phyloP scores from a whole-genome alignment of 1,284 basidiomycete species.

The Polyporus tsugae region DNA sequence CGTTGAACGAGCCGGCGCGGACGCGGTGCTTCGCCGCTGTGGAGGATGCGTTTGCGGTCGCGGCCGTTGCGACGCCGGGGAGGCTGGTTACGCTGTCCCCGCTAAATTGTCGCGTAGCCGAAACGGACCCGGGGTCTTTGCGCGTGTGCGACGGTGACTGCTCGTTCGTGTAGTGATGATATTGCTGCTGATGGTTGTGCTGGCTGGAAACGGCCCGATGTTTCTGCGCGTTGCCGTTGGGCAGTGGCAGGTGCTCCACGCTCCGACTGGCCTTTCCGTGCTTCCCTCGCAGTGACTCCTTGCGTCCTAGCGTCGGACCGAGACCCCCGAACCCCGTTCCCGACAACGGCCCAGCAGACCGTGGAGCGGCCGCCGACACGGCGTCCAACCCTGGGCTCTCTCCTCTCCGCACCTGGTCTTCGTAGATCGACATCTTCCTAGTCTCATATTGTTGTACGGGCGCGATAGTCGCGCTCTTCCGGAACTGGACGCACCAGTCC shows the following conservation, averaged over 20 bases:
- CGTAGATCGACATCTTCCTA: conserved; percentile 38
- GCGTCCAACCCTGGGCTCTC: conserved; percentile 54
- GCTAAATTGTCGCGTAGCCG: conserved; percentile 45
- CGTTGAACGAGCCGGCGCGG: conserved; percentile 45
- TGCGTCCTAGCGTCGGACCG: conserved; percentile 42
- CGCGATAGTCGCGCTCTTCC: conserved; percentile 44
- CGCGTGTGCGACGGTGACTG: conserved; percentile 9
- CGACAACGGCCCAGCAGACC: conserved; percentile 25
- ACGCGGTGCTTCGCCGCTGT: conserved; percentile 35
- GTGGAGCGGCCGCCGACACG: conserved; percentile 44
- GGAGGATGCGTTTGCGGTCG: conserved; percentile 28
- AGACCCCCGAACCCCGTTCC: neutral
- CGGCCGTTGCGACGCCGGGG: conserved; percentile 48
- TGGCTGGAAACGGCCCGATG: conserved; percentile 43
- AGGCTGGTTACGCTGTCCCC: conserved; percentile 63
- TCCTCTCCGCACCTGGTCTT: conserved; percentile 35
- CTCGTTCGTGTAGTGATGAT: conserved; percentile 1
- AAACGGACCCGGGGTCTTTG: conserved; percentile 17
- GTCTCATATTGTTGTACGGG: conserved; percentile 36
- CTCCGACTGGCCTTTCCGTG: conserved; percentile 69
- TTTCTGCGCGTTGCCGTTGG: conserved; percentile 37
- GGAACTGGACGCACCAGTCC: conserved; percentile 84
- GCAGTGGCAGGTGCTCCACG: conserved; percentile 54
- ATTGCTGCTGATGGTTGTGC: neutral
- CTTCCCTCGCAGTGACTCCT: conserved; percentile 43